Conservation (phyloP, 352 stramenopile species). For the Salisapilia sapeloensis region DNA sequence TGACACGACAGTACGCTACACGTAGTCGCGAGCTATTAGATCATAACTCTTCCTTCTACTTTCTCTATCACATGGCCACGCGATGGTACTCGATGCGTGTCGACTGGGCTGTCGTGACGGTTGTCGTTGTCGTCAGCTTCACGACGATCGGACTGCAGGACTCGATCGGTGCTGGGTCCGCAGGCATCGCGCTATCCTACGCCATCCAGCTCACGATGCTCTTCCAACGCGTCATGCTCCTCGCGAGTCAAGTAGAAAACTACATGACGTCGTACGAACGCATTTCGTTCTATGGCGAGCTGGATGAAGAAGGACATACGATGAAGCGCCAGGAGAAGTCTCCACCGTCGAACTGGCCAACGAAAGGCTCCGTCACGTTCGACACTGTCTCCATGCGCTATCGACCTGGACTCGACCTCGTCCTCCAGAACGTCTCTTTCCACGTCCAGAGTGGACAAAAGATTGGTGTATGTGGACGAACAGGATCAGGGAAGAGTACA, state of each 20-base stretch:
- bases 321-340: slow-evolving; percentile 7
- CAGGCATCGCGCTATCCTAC: slow-evolving; percentile 58
- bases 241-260: slow-evolving; percentile 60
- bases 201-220: slow-evolving; percentile 68
- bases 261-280: slow-evolving; percentile 67
- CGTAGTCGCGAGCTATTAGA: slow-evolving; percentile 41
- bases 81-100: slow-evolving; percentile 64
- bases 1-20: slow-evolving; percentile 24
- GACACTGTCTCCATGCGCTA: slow-evolving; percentile 16
- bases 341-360: slow-evolving; percentile 13
- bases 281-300: slow-evolving; percentile 49
- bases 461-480: slow-evolving; percentile 41
- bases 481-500: slow-evolving; percentile 36
- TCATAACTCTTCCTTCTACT: slow-evolving; percentile 52
- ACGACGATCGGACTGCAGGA: slow-evolving; percentile 14
- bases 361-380: slow-evolving; percentile 13
- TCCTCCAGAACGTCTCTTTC: slow-evolving; percentile 31
- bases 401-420: slow-evolving; percentile 13
- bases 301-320: slow-evolving; percentile 28
- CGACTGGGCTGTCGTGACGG: slow-evolving; percentile 40
- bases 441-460: slow-evolving; percentile 24
- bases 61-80: slow-evolving; percentile 56
- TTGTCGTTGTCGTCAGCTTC: slow-evolving; percentile 46
- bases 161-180: slow-evolving; percentile 30
- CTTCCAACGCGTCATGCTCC: slow-evolving; percentile 56